phyloP scores from a whole-genome alignment of 2,329 filamentous ascomycete species.

The Rachicladosporium sp. region DNA sequence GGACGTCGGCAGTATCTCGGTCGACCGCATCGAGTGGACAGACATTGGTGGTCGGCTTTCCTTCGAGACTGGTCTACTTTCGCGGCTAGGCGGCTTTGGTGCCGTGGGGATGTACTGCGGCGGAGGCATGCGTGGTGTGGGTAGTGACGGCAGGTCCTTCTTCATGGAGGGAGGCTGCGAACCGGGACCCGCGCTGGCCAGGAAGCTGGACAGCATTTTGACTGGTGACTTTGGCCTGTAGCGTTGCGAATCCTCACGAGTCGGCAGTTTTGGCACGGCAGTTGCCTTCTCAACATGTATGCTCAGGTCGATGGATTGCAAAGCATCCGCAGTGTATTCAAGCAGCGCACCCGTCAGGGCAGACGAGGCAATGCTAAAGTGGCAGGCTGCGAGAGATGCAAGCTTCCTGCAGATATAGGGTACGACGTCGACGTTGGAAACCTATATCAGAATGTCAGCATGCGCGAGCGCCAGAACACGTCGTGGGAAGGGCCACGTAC shows the following conservation, averaged over 20 bases:
- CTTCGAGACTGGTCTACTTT: slow-evolving; percentile 22
- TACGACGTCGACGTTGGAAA: slow-evolving; percentile 54
- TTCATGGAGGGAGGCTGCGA: slow-evolving; percentile 17
- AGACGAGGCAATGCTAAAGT: slow-evolving; percentile 56
- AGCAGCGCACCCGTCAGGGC: slow-evolving; percentile 56
- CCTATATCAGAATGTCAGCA: no score
- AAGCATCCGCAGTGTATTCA: slow-evolving; percentile 63
- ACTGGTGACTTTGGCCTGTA: slow-evolving; percentile 66
- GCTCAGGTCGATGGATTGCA: slow-evolving; percentile 48
- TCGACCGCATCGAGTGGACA: slow-evolving; percentile 45
- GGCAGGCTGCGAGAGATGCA: slow-evolving; percentile 27
- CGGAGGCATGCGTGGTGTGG: slow-evolving; percentile 12
- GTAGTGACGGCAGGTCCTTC: slow-evolving; percentile 17
- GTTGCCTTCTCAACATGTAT: slow-evolving; percentile 30
- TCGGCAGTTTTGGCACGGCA: slow-evolving; percentile 13
- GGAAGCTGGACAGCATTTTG: slow-evolving; percentile 73
- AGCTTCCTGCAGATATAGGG: slow-evolving; percentile 16
- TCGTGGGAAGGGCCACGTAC: slow-evolving; percentile 29
- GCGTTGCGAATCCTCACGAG: slow-evolving; percentile 3
- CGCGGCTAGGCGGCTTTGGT: slow-evolving; percentile 25
- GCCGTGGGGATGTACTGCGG: slow-evolving; percentile 17
- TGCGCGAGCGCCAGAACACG: no score
- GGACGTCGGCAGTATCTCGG: slow-evolving; percentile 7
- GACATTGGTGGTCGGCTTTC: slow-evolving; percentile 19
- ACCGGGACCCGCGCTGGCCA: slow-evolving; percentile 47